Evolutionary conservation across 73 alveolate genomes (phyloP).

Genomic region (Paramecium tetraurelia): DNA sequence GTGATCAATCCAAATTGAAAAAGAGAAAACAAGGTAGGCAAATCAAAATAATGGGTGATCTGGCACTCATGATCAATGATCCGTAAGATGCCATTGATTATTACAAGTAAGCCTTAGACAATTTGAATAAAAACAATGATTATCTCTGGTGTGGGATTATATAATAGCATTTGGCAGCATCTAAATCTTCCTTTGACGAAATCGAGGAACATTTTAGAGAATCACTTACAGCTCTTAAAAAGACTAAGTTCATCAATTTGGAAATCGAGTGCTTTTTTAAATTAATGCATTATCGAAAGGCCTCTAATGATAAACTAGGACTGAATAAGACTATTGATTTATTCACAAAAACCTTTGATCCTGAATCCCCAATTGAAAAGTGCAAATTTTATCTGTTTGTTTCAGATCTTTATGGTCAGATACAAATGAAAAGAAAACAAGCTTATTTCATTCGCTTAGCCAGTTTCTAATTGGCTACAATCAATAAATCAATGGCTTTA

Average conservation of each 20-base stretch:
- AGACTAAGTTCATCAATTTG: conserved; percentile 1
- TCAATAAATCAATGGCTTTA: background rate
- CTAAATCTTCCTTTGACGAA: background rate
- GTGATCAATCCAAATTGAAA: background rate
- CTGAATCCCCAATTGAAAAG: conserved; percentile 38
- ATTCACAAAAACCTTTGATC: conserved; percentile 12
- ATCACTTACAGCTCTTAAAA: background rate
- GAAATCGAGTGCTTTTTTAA: conserved; percentile 43
- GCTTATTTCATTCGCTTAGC: conserved; percentile 13
- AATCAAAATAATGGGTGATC: conserved; percentile 11
- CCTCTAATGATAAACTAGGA: conserved; percentile 4
- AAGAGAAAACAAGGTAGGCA: conserved; percentile 16
- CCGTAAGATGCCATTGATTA: background rate
- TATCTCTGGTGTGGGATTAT: background rate
- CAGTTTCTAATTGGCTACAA: background rate
- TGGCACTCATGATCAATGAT: background rate
- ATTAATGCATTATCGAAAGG: conserved; percentile 18
- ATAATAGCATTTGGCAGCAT: background rate
- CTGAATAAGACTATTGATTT: background rate
- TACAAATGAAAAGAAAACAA: conserved; percentile 6
- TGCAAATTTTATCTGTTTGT: conserved; percentile 36
- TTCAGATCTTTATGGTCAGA: background rate
- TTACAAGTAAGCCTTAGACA: background rate
- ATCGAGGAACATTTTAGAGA: conserved; percentile 37
- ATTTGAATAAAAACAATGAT: conserved; percentile 7